Evolutionary conservation across 495 filamentous ascomycete species (phyloP), one percentile per base, ranked within the genome.

Genomic region (Filosporella fistucella): DNA sequence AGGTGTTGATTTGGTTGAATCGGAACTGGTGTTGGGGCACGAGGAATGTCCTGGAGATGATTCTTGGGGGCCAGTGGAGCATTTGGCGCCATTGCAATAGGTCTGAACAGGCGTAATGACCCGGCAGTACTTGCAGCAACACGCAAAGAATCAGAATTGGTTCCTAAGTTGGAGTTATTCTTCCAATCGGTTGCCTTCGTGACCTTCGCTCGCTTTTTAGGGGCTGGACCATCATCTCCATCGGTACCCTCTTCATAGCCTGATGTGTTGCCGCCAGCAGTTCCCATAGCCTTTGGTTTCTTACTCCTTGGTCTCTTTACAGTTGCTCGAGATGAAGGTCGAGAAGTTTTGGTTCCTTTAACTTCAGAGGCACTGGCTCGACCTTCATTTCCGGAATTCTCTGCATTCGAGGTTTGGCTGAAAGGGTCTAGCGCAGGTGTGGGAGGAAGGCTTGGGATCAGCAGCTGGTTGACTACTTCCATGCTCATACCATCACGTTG

Each of bases 81-180:
- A 25, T 71, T 61, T 0, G 56, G 58, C 5, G 72, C 70, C 30
- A 77, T 77, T 24, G 78, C 78, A 24, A 86, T 77, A 7, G 89
- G 90, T 45, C 87, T 77, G 64, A 94, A 85, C 34, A 84, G 81
- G n/a, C 89, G 86, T 47, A 96, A 74, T 7, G 90, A 94, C 14
- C 87, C 87, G 24, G 89, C 80, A 13, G 88, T 91, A 62, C 88
- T 93, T 16, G 90, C 90, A 52, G 85, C 82, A 10, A 95, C 88
- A 44, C 90, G 75, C n/a, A 96, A 69, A 6, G 89, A 94, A 29
- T 88, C 86, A 16, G 82, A 76, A 37, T 80, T 81, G 22, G 77
- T 71, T 33, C 81, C 85, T 57, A 93, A 80, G 5, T 84, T 76
- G 5, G 80, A 75, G 36, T 80, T 83, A 23, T 77, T 79, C 30